Evolutionary conservation across 495 filamentous ascomycete genomes (phyloP).

Genomic region (Lepraria neglecta): DNA sequence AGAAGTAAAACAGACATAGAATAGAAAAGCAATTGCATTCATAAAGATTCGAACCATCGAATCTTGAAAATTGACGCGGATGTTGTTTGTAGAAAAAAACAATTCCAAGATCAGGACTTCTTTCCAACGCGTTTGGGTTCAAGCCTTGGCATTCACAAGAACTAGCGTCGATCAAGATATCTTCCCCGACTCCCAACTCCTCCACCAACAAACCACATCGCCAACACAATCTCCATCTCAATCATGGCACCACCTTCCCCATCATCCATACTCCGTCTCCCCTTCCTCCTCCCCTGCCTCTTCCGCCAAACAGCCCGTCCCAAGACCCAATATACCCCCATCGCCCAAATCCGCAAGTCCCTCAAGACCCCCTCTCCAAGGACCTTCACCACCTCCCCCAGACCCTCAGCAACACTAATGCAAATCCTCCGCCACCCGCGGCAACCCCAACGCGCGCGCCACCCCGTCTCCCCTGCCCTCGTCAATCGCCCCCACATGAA

Average conservation of each 20-base stretch:
- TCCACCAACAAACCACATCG: neutral
- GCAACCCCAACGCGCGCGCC: conserved; percentile 65
- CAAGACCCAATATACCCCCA: conserved; percentile 36
- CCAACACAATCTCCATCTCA: conserved; percentile 5
- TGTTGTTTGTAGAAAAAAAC: neutral
- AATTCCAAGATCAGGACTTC: neutral
- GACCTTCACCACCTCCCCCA: conserved; percentile 42
- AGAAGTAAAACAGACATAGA: conserved; percentile 7
- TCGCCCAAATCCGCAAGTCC: conserved; percentile 39
- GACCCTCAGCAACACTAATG: conserved; percentile 44
- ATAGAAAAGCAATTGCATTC: neutral
- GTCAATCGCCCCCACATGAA: conserved; percentile 74
- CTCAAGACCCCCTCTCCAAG: conserved; percentile 27
- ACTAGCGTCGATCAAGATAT: conserved; percentile 5
- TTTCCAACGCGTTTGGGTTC: neutral
- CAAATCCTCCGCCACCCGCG: conserved; percentile 67
- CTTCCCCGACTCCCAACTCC: conserved; percentile 1
- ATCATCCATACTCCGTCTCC: neutral
- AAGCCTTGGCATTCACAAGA: conserved; percentile 7
- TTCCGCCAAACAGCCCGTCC: conserved; percentile 38
- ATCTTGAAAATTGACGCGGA: neutral
- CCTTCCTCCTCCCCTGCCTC: conserved; percentile 20
- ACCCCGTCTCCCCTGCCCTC: conserved; percentile 79
- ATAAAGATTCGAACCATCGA: neutral
- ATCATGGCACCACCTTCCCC: neutral